Percentiles rank a stretch among this genome's conserved stretches.
Evolutionary conservation across 2,329 filamentous ascomycete genomes (phyloP).

Genomic region (Allantophomopsis lycopodina): DNA sequence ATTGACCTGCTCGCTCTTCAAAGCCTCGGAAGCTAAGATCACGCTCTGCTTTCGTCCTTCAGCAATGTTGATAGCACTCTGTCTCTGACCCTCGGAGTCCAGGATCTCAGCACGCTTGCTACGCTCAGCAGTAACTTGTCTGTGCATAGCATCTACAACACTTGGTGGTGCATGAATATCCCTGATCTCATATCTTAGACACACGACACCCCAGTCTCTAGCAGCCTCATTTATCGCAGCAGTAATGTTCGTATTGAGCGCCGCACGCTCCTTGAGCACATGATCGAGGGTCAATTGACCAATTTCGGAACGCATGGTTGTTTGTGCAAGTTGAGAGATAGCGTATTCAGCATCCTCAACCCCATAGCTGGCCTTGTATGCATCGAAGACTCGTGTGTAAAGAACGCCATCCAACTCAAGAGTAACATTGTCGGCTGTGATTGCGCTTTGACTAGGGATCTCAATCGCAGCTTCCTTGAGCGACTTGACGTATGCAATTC

Average conservation of each 20-base stretch:
- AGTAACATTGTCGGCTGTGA: constrained; percentile 97
- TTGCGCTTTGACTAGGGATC: constrained; percentile 94
- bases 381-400: constrained; percentile 93
- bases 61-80: constrained; percentile 97
- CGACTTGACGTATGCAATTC: constrained; percentile 95
- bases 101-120: constrained; percentile 97
- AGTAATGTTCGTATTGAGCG: constrained; percentile 97
- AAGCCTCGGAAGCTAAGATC: constrained; percentile 86
- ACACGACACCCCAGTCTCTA: constrained; percentile 92
- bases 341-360: constrained; percentile 98
- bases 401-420: constrained; percentile 90
- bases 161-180: constrained; percentile 93
- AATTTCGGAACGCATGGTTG: constrained; percentile 97
- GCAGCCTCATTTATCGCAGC: constrained; percentile 96
- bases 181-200: constrained; percentile 91
- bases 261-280: constrained; percentile 91
- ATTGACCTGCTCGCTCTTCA: constrained; percentile 88
- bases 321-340: constrained; percentile 94
- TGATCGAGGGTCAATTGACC: constrained; percentile 93
- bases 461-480: constrained; percentile 94
- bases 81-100: constrained; percentile 90
- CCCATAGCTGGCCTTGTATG: constrained; percentile 96
- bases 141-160: constrained; percentile 95
- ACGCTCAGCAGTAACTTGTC: constrained; percentile 92
- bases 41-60: constrained; percentile 96